Percentiles rank a stretch among this genome's conserved stretches.
Evolutionary conservation across 768 basidiomycete species (phyloP).

Genomic region (Pulveroboletus sp.): DNA sequence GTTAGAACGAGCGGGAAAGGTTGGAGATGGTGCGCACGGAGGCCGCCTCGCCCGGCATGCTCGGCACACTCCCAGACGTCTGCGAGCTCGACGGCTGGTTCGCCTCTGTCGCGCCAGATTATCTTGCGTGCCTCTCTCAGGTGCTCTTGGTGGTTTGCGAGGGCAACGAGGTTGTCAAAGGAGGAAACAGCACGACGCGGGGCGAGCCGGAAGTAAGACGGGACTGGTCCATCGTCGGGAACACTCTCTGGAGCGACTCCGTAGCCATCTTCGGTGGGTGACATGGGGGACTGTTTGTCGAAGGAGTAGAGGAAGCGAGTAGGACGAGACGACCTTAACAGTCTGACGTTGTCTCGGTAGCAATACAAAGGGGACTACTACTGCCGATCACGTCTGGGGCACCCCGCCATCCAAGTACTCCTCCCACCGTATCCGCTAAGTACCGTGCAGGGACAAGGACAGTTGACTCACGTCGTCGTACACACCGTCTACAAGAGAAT

Average conservation of each 20-base stretch:
- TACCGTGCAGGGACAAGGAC: no score
- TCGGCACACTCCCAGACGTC: slow-evolving; percentile 61
- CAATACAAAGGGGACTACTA: no score
- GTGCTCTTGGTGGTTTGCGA: slow-evolving; percentile 79
- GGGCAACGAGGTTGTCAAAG: slow-evolving; percentile 78
- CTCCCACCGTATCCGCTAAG: no score
- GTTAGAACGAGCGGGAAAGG: not conserved
- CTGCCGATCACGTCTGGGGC: no score
- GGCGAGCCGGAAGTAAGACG: slow-evolving; percentile 45
- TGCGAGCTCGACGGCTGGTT: slow-evolving; percentile 64
- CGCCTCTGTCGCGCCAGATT: slow-evolving; percentile 76
- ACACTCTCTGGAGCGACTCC: not conserved
- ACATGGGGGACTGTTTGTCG: slow-evolving; percentile 2
- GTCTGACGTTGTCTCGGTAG: no score
- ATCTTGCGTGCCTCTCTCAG: slow-evolving; percentile 70
- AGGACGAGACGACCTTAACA: not conserved
- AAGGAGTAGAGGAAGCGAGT: no score
- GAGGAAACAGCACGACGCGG: slow-evolving; percentile 61
- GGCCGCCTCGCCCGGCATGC: slow-evolving; percentile 66
- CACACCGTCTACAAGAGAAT: slow-evolving; percentile 10
- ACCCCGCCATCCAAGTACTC: no score
- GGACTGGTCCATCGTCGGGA: not conserved
- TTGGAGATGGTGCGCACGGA: slow-evolving; percentile 47
- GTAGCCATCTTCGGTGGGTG: slow-evolving; percentile 1
- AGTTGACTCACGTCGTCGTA: slow-evolving; percentile 11